Base-by-base conservation (phyloP, 2,329 filamentous ascomycete species). In the Penicillium sp. region DNA sequence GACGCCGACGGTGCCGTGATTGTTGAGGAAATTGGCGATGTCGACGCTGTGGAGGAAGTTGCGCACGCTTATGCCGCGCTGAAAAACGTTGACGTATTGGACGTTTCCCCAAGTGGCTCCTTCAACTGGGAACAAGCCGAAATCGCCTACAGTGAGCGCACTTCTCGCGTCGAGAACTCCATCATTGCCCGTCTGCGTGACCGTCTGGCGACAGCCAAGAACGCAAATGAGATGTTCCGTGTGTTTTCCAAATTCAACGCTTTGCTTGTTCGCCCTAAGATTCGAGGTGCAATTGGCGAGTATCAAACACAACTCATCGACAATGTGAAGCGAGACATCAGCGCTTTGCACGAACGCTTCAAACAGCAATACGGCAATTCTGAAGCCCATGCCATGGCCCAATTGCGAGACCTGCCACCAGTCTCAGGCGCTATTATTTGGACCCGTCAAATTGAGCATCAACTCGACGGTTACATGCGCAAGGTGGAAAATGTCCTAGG, bases 221-320 rank as follows among this genome's bases (percentile, higher is more conserved):
- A 92, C 58, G 94, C 94, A 39, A 97, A 96, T 70, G 95, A 99
- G 76, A 99, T 99, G 94, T 99, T 99, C 74, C 90, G 95, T 51
- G 94, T 99, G 58, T 99, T 99, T 73, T 97, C 94, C 49, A 97
- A 97, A 72, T 99, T 99, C 83, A 99, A 99, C 71, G 94, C 94
- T 2, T 86, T 99, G 29, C 96, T 99, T 65, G 93, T 99, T 53
- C 87, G 94, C 56, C 94, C 94, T n/a, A 99, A 99, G 81, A 97
- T 99, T 76, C 88, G 94, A 62, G 92, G 95, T 63, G 95, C 94
- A 52, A 99, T 99, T 68, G 90, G 92, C 42, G 93, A 99, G 76
- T 99, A 99, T 71, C 94, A 99, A 74, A 94, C 93, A 4, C 92
- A 97, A 74, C 86, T 99, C 32, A 96, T 99, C 72, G 92, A 97